Evolutionary conservation across 116 monocot genomes (phyloP), one percentile per base, ranked within the genome.

Genomic region (Papilionanthe hybrid): DNA sequence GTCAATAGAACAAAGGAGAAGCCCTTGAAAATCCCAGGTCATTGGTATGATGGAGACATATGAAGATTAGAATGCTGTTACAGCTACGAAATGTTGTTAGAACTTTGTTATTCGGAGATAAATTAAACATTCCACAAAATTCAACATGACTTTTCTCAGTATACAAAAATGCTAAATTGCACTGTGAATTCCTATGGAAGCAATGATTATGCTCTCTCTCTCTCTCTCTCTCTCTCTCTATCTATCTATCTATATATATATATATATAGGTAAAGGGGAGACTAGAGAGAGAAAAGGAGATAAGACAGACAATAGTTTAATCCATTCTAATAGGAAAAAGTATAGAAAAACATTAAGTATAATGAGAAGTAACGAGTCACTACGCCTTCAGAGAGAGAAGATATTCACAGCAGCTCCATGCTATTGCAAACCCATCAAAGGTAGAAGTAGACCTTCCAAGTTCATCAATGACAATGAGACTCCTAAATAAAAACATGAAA

Each of bases 391-490:
- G 83, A 83, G 99, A 89, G 17, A 94, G 80, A 19, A 99, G 87
- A 88, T 93, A 85, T 82, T 94, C 99, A 77, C 99, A 94, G 83
- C 99, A 99, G 86, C 99, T 99, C 94, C 99, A 99, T 79, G 99
- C 99, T 82, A 99, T 92, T 72, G 99, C 91, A 83, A 91, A 93
- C 79, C 99, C 99, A 91, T 99, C 99, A 73, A 88, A 88, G 37
- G 99, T 91, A 74, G 99, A 99, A 78, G 99, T 99, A 55, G 99
- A 95, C 83, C 99, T 89, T 89, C 99, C 99, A 81, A 95, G 93
- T 86, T 98, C 99, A 87, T 99, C 99, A 82, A 99, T 91, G 65
- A 99, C 93, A 68, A 99, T 60, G 30, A 94, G 85, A 75, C 99
- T 99, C 90, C 99, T 99, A 53, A 23, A 80, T 50, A 78, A 57